Base-by-base conservation (phyloP, 768 basidiomycete species). In the Leccinum arenicola region DNA sequence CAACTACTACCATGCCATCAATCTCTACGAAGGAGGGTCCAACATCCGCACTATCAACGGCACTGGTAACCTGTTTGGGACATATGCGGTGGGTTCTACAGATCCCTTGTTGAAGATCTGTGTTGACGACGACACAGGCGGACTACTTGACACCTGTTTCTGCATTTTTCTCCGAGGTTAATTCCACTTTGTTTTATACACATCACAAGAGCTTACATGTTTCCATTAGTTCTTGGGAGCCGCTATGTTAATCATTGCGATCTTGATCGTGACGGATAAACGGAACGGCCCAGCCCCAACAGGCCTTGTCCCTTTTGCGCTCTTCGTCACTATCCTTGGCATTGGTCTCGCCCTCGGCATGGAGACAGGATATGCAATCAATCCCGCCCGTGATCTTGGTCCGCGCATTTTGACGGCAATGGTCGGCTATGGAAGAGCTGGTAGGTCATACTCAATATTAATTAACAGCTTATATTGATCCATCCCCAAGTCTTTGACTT, bases 301-400 rank as follows among this genome's bases (percentile, higher is more conserved):
- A 2, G 83, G 84, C 9, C 75, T 88, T 6, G 72, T 80, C 1
- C 84, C 86, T 14, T 63, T 88, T 43, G 79, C 72, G 4, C 64
- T 89, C 7, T 86, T 87, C 70, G 59, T 88, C 47, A 61, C 77
- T 40, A 70, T 88, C 43, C 76, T 87, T 23, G 88, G 82, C n/a
- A 80, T 89, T 51, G 84, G 82, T 48, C 65, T 78, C 1, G 73
- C 77, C 15, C 75, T 89, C 36, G 88, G 87, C 11, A 82, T 84
- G 79, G 76, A 89, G 64, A 89, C 88, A 5, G 84, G 81, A 50
- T 85, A 78, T 61, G 83, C 87, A 5, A 73, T 88, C 54, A 89
- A 89, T 63, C 88, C 88, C 43, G 86, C 88, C 33, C 84, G 88
- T 65, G 88, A 89, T 72, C 73, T 89, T 29, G 88, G 88, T 6